Base-by-base conservation (phyloP, 345 rosid species). In the Hypericum perforatum region DNA sequence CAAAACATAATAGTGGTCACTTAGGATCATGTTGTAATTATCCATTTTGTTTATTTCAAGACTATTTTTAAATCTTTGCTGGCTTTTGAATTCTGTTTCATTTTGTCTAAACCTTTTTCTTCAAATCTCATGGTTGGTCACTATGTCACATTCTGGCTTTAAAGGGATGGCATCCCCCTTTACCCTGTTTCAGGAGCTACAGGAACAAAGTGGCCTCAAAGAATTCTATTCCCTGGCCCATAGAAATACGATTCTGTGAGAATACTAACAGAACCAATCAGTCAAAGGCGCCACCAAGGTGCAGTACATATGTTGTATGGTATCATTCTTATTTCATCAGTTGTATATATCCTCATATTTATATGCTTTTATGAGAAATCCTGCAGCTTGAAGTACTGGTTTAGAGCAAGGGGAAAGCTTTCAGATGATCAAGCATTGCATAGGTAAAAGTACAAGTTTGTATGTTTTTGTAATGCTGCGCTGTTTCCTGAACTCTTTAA, bases 391-490 rank as follows among this genome's bases (percentile, higher is more conserved):
- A 92, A 63, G 75, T 83, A 74, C 68, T 92, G 98, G 98, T 80
- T 88, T 75, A 85, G 85, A 76, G 86, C 98, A 57, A 85, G 63
- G 71, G 98, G 98, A 65, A 85, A 78, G 59, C 95, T 92, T 51
- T 85, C 97, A 39, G 94, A 92, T 65, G 98, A 92, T 64, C 90
- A 80, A 69, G 95, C 98, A 55, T 71, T 91, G 76, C 96, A 91
- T 59, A 77, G 96, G 98, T 85, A 54, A 68, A 68, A 22, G 32
- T 22, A 1, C 32, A 22, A 22, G 2, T 44, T 44, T 0, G 14
- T 44, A n/a, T 9, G 14, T 6, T 44, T 44, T 29, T 49, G 9
- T n/a, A 12, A 7, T 39, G 8, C 39, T 58, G 47, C 48, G 54
- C 9, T 41, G 41, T 36, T 39, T 22, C 32, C 32, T 22, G 32